A percentile compares a stretch with the other conserved stretches of the same genome.
Conservation (phyloP, 768 basidiomycete genomes). For the Tylopilus felleus region DNA sequence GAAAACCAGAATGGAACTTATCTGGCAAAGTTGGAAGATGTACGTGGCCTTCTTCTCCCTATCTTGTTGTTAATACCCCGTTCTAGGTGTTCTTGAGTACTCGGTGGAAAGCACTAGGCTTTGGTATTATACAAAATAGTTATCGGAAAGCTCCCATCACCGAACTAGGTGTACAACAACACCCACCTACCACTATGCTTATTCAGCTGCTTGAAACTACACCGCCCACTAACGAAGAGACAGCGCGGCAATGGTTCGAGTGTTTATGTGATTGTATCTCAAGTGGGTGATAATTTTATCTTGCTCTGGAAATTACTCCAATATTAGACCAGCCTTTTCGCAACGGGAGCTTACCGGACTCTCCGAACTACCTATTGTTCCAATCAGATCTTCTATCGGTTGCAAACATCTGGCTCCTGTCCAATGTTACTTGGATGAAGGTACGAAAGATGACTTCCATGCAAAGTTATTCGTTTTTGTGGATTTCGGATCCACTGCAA, state of each 20-base stretch:
- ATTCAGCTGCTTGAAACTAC: background rate
- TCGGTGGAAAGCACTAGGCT: background rate
- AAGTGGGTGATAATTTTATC: background rate
- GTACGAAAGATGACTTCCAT: background rate
- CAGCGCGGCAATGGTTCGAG: background rate
- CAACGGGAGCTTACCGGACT: background rate
- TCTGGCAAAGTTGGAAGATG: background rate
- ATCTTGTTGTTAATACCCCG: too few relatives aligned
- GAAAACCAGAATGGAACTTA: background rate
- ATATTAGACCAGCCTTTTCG: background rate
- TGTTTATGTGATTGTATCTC: background rate
- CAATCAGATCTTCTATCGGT: background rate
- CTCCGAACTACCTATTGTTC: background rate
- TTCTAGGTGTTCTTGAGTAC: background rate
- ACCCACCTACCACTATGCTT: background rate
- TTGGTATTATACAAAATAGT: background rate
- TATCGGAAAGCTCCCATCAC: background rate
- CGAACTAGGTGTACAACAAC: background rate
- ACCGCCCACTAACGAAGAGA: background rate
- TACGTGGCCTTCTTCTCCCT: background rate
- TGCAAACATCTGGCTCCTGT: background rate
- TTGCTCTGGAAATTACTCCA: too few relatives aligned
- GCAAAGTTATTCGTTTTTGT: constrained; percentile 3
- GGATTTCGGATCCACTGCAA: background rate
- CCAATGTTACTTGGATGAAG: background rate